Evolutionary conservation across 2,329 filamentous ascomycete species (phyloP).

Genomic region (Phialocephala subalpina): DNA sequence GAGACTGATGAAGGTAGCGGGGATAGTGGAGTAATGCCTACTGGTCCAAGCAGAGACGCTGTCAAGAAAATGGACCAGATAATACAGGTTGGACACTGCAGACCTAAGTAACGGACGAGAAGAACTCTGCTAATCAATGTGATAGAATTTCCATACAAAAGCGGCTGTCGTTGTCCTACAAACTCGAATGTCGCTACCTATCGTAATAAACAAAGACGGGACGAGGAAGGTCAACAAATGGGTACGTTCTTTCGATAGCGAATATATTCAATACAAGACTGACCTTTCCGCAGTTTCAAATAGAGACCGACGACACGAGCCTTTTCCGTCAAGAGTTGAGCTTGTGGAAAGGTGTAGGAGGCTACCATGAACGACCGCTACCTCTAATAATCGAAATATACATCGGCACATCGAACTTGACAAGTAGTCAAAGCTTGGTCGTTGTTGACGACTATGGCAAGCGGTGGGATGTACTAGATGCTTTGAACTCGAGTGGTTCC

Average conservation of each 20-base stretch:
- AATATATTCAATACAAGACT: background rate
- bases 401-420: slow-evolving; percentile 80
- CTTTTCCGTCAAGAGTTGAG: slow-evolving; percentile 82
- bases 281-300: slow-evolving; percentile 75
- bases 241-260: slow-evolving; percentile 61
- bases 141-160: slow-evolving; percentile 92
- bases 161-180: slow-evolving; percentile 84
- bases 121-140: slow-evolving; percentile 17
- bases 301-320: slow-evolving; percentile 92
- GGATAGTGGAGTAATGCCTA: slow-evolving; percentile 49
- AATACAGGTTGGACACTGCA: slow-evolving; percentile 71
- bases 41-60: slow-evolving; percentile 68
- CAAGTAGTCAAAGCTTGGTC: slow-evolving; percentile 86
- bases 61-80: slow-evolving; percentile 90
- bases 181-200: slow-evolving; percentile 73
- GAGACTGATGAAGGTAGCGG: slow-evolving; percentile 58
- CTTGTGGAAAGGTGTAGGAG: slow-evolving; percentile 83
- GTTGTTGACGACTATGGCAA: slow-evolving; percentile 89
- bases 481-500: slow-evolving; percentile 70
- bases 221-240: slow-evolving; percentile 81
- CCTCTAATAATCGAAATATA: slow-evolving; percentile 91
- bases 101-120: background rate
- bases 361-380: slow-evolving; percentile 78
- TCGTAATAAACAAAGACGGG: slow-evolving; percentile 62
- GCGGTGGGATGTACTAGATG: slow-evolving; percentile 90